Conservation (phyloP, 805 yeast genomes). For the Metschnikowia matae region DNA sequence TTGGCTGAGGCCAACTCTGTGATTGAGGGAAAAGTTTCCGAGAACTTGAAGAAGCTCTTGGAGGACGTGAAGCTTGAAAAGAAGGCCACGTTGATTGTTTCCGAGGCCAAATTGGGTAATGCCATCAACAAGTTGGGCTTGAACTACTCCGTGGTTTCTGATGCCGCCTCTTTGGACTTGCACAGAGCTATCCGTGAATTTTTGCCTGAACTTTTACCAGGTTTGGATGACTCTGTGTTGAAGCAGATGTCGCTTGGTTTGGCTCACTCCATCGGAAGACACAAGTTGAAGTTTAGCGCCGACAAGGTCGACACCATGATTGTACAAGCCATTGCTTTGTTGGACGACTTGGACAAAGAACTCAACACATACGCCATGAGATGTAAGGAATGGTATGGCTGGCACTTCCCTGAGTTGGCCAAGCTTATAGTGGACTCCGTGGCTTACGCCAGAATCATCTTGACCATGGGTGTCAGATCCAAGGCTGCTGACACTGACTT, state of each 20-base stretch:
- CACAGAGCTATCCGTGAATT: constrained; percentile 94
- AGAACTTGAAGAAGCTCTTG: constrained; percentile 71
- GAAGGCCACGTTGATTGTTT: constrained; percentile 82
- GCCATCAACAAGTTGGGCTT: constrained; percentile 92
- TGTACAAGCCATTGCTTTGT: constrained; percentile 95
- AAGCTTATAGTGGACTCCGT: constrained; percentile 94
- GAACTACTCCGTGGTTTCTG: constrained; percentile 84
- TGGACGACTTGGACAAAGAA: constrained; percentile 96
- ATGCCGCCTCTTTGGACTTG: constrained; percentile 90
- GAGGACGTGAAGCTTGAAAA: constrained; percentile 75
- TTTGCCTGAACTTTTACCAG: constrained; percentile 91
- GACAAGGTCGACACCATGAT: constrained; percentile 99
- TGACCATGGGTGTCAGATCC: constrained; percentile 90
- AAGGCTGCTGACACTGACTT: constrained; percentile 86
- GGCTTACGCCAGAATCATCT: constrained; percentile 91
- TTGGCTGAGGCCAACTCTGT: constrained; percentile 91
- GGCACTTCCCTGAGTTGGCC: constrained; percentile 99
- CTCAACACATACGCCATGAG: constrained; percentile 98
- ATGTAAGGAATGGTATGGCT: constrained; percentile 99
- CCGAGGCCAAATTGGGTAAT: constrained; percentile 94
- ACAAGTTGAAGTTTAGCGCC: constrained; percentile 93
- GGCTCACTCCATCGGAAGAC: constrained; percentile 98
- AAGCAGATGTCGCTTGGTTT: constrained; percentile 96
- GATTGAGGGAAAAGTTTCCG: constrained; percentile 90
- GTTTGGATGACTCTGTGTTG: constrained; percentile 77